These are phyloP conservation scores for Mycosarcoma maydis DNA, from an alignment of 1,284 basidiomycete species.

Conservation along the genomic window DNA sequence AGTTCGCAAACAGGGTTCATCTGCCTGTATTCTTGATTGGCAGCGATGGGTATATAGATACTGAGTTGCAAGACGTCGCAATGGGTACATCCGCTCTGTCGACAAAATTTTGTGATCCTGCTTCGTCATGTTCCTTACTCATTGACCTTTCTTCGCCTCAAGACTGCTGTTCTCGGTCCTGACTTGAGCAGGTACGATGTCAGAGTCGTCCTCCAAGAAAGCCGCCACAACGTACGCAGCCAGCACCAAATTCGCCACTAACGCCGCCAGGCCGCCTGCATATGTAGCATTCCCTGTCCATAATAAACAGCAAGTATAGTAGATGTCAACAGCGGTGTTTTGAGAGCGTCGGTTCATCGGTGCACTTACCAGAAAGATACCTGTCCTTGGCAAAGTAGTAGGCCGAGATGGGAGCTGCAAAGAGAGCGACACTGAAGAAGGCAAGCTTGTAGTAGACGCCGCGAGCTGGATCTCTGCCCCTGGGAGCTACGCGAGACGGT, in stretches of 20 bases:
- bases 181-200: constrained; percentile 1
- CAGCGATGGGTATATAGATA: constrained; percentile 10
- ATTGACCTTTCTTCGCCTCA: constrained; percentile 25
- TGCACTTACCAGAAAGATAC: constrained; percentile 51
- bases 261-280: constrained; percentile 63
- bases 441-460: constrained; percentile 63
- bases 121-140: background rate
- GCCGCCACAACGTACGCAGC: constrained; percentile 61
- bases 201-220: constrained; percentile 59
- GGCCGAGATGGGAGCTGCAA: constrained; percentile 58
- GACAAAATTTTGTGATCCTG: too few species aligned
- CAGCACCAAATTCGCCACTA: constrained; percentile 64
- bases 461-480: constrained; percentile 52
- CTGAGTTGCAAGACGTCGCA: background rate
- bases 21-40: too few species aligned
- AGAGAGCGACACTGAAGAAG: constrained; percentile 60
- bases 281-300: constrained; percentile 60
- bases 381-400: constrained; percentile 60
- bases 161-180: background rate
- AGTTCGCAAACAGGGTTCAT: too few species aligned
- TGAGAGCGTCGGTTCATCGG: too few species aligned
- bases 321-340: too few species aligned
- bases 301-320: too few species aligned
- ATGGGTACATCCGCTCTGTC: background rate
- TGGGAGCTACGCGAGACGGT: constrained; percentile 49